Evolutionary conservation across 257 asterid genomes (phyloP), one percentile per base, ranked within the genome.

Genomic region (Orobanche coerulescens): DNA sequence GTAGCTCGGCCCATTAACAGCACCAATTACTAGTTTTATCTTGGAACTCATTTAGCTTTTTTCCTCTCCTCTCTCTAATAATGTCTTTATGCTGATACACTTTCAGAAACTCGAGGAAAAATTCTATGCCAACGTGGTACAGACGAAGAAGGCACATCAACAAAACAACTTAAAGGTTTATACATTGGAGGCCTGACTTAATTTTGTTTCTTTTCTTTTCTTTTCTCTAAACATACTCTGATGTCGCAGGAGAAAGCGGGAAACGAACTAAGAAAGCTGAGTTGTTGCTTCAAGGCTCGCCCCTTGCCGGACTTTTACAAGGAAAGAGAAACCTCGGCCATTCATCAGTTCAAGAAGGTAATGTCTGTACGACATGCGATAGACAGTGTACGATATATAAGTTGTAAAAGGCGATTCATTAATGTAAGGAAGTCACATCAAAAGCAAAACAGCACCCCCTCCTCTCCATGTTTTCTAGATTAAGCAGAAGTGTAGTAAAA

Each of bases 231-330:
- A n/a, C n/a, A n/a, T n/a, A n/a, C n/a, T n/a, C n/a, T n/a, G n/a
- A n/a, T n/a, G n/a, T n/a, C 60, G 69, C 96, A 91, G 98, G 94
- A 91, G 76, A 88, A 91, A 68, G 88, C 96, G 36, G 95, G 80
- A 57, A 73, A 67, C 2, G 96, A 85, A 57, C 43, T 85, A 20
- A 77, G 81, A 65, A 88, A 72, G 72, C 68, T 91, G 64, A 60
- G 90, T 43, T 85, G 64, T 40, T 91, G 98, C 82, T 91, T 91
- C 79, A 88, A 91, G 81, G 96, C 98, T 63, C 92, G 96, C 3
- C 92, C 98, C 20, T 79, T 85, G 63, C 98, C 98, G 11, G 76
- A 82, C 14, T 88, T 91, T 70, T 85, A 88, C 79, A 91, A 82
- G 78, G 90, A 84, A 68, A 71, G 83, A 62, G 85, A 83, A 69